A percentile compares a stretch with the other conserved stretches of the same genome.
Conservation (phyloP, 495 filamentous ascomycete genomes). For the Aspergillus bertholletiae region DNA sequence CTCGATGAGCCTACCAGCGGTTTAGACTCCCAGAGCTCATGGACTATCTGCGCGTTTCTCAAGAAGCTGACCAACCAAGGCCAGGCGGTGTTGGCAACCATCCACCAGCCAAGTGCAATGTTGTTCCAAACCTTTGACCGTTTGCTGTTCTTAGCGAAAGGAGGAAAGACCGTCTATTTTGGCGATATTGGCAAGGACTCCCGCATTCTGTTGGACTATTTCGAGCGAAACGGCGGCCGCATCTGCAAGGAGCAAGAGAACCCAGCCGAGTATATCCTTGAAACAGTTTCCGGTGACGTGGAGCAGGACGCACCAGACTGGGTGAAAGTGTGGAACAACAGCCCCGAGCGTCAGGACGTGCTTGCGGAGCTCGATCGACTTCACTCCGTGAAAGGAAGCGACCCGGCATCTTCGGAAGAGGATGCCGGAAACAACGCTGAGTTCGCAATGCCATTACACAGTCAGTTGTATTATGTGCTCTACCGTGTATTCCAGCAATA, state of each 20-base stretch:
- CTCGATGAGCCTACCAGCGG: conserved; percentile 91
- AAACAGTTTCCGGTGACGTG: conserved; percentile 53
- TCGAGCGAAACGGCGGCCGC: conserved; percentile 66
- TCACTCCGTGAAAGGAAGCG: conserved; percentile 39
- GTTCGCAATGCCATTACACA: conserved; percentile 49
- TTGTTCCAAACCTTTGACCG: conserved; percentile 91
- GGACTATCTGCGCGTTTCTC: conserved; percentile 75
- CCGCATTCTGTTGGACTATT: conserved; percentile 64
- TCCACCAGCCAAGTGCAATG: conserved; percentile 88
- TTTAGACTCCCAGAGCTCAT: conserved; percentile 81
- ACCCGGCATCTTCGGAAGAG: conserved; percentile 6
- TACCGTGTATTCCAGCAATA: conserved; percentile 45
- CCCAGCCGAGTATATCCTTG: conserved; percentile 89
- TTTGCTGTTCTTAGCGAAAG: conserved; percentile 74
- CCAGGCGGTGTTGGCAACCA: conserved; percentile 86
- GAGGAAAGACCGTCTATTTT: conserved; percentile 83
- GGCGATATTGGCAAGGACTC: conserved; percentile 79
- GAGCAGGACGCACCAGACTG: conserved; percentile 76
- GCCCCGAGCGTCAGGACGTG: conserved; percentile 60
- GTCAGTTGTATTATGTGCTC: conserved; percentile 46
- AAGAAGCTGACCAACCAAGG: conserved; percentile 79
- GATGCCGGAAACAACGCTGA: conserved; percentile 26
- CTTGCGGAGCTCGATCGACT: conserved; percentile 63
- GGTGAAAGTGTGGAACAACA: conserved; percentile 69
- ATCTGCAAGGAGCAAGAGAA: conserved; percentile 68